These are phyloP conservation scores for Cylindrodendrum hubeiense DNA, from an alignment of 2,329 filamentous ascomycete genomes.

Conservation along the genomic window DNA sequence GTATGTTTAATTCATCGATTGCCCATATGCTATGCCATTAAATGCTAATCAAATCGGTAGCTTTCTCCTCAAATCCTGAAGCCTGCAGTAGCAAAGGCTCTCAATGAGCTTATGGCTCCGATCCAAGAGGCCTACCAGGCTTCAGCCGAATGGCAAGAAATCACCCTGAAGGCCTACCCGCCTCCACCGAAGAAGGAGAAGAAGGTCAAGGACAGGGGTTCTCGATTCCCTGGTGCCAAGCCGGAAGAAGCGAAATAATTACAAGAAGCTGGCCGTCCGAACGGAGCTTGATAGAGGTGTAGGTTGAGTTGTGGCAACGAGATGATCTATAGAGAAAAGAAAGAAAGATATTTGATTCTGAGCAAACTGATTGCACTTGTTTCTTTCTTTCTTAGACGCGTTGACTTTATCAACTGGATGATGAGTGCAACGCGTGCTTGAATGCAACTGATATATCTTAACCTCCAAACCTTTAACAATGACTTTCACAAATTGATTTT, in stretches of 20 bases:
- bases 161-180: slow-evolving; percentile 84
- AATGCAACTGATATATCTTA: no score
- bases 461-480: no score
- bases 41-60: slow-evolving; percentile 32
- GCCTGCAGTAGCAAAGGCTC: slow-evolving; percentile 80
- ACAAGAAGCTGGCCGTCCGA: background rate
- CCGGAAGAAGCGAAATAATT: background rate
- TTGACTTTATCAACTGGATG: no score
- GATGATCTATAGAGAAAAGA: background rate
- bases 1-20: slow-evolving; percentile 58
- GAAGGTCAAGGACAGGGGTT: slow-evolving; percentile 82
- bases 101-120: slow-evolving; percentile 80
- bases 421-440: no score
- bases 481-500: no score
- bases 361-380: background rate
- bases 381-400: background rate
- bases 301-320: background rate
- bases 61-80: slow-evolving; percentile 91
- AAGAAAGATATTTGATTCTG: background rate
- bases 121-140: slow-evolving; percentile 81
- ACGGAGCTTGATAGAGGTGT: background rate
- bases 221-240: slow-evolving; percentile 66
- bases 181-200: slow-evolving; percentile 77
- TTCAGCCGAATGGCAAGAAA: slow-evolving; percentile 80
- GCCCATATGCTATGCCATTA: fast-evolving